These are phyloP conservation scores for Microbotryomycetes sp. DNA, from an alignment of 1,284 basidiomycete genomes.

Conservation along the genomic window DNA sequence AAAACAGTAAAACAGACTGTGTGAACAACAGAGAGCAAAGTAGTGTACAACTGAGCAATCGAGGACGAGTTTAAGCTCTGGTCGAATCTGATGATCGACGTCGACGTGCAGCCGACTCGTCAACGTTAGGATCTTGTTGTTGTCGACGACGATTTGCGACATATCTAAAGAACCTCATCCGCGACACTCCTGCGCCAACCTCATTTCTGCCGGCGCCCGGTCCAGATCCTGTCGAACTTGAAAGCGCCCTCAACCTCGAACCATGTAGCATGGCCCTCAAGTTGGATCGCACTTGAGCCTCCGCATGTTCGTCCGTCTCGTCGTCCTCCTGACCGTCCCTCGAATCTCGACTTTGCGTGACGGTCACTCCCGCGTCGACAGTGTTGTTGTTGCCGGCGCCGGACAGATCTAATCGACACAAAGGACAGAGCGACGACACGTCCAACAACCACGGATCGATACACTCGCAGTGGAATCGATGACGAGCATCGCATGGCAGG, in stretches of 20 bases:
- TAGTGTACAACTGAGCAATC: too few species aligned
- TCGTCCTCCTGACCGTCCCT: neutral
- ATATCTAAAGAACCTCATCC: constrained; percentile 3
- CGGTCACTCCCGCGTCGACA: too few species aligned
- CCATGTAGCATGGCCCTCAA: constrained; percentile 9
- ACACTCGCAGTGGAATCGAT: constrained; percentile 69
- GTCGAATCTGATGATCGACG: neutral
- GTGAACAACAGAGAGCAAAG: too few species aligned
- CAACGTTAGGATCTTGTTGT: neutral
- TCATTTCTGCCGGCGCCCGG: neutral
- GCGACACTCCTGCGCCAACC: neutral
- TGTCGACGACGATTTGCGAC: constrained; percentile 3
- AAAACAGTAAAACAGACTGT: too few species aligned
- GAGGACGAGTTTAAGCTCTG: too few species aligned
- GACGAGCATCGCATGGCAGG: constrained; percentile 78
- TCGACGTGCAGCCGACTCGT: too few species aligned
- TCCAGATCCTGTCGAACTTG: neutral
- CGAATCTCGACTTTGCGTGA: neutral
- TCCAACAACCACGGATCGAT: constrained; percentile 76
- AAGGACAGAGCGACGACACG: constrained; percentile 79
- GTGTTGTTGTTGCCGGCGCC: neutral
- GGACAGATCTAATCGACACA: constrained; percentile 54
- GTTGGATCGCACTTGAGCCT: constrained; percentile 8
- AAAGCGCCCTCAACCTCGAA: neutral
- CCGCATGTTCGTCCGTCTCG: neutral